Base-by-base conservation (phyloP, 176 grass and related monocot species). In the Phoenix roebelenii region DNA sequence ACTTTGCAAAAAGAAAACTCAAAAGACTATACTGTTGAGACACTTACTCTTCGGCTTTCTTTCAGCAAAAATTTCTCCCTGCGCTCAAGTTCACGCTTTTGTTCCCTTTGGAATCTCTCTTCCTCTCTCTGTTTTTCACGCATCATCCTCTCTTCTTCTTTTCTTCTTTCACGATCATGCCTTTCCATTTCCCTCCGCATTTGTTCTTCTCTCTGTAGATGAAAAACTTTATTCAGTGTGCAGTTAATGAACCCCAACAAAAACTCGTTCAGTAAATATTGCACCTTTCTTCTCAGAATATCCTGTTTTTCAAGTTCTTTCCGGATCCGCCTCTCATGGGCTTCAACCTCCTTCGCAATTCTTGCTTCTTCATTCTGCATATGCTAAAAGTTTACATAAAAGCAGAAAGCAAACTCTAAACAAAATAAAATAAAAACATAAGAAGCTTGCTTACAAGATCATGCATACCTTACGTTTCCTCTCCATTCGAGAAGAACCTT, bases 231-330 rank as follows among this genome's bases (percentile, higher is more conserved):
- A 76, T 18, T 17, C 20, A 77, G 4, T 24, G n/a, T 29, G 57
- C 10, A 65, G 19, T 26, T 22, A 35, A 15, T 64, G 19, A 22
- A 55, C 15, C 54, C 10, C 1, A 9, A 20, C 19, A 39, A 49
- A 54, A 0, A 57, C 19, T 23, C 23, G 20, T 28, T 51, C 16
- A 71, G 1, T 20, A 63, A 80, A 67, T 32, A 24, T 72, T 71
- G 59, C 24, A 97, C 93, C 93, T 98, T 98, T 92, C 67, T 77
- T 52, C 86, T 92, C 78, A 98, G 69, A 55, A 91, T 61, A 72
- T 98, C 84, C 68, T 98, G 87, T 67, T 92, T 98, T 73, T 98
- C 93, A 5, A 98, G 68, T 54, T 98, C 87, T 73, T 82, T 98
- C 82, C 84, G 88, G 35, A 98, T 88, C 60, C 76, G 59, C 52